A percentile compares a stretch with the other conserved stretches of the same genome.
Evolutionary conservation across 495 filamentous ascomycete species (phyloP).

Genomic region (Daldinia childiae): DNA sequence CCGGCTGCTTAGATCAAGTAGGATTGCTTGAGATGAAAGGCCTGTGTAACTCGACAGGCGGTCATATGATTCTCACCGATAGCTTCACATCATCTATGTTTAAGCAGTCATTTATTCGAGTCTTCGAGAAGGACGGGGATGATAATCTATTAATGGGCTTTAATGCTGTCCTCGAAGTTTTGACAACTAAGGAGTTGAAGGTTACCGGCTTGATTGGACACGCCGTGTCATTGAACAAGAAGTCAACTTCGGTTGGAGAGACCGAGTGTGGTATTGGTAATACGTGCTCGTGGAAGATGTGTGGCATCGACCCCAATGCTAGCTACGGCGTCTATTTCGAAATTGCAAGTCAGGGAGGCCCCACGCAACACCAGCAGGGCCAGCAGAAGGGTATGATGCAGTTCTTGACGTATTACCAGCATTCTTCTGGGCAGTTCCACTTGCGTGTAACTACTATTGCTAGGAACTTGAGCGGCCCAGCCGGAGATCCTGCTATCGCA

Average conservation of each 20-base stretch:
- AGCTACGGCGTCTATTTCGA: slow-evolving; percentile 98
- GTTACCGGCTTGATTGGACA: slow-evolving; percentile 98
- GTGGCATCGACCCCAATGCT: slow-evolving; percentile 90
- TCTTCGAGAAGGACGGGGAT: slow-evolving; percentile 95
- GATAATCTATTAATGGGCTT: slow-evolving; percentile 98
- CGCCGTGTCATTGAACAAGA: slow-evolving; percentile 96
- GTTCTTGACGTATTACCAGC: slow-evolving; percentile 98
- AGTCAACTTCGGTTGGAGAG: slow-evolving; percentile 95
- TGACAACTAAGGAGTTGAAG: slow-evolving; percentile 98
- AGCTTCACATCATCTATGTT: slow-evolving; percentile 99
- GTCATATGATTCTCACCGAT: slow-evolving; percentile 98
- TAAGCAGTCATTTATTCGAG: slow-evolving; percentile 96
- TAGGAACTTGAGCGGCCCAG: slow-evolving; percentile 89
- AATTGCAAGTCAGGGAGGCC: slow-evolving; percentile 92
- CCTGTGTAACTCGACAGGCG: slow-evolving; percentile 92
- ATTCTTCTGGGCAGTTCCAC: slow-evolving; percentile 95
- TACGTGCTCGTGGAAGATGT: slow-evolving; percentile 99
- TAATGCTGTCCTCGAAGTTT: slow-evolving; percentile 94
- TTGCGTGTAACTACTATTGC: slow-evolving; percentile 94
- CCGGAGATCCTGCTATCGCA: slow-evolving; percentile 95
- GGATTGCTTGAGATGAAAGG: slow-evolving; percentile 99
- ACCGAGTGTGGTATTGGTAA: slow-evolving; percentile 99
- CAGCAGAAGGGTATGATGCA: slow-evolving; percentile 97
- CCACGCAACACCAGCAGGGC: slow-evolving; percentile 83
- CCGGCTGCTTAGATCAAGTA: slow-evolving; percentile 97